phyloP scores from a whole-genome alignment of 169 alveolate genomes.

The Eimeria zaria region DNA sequence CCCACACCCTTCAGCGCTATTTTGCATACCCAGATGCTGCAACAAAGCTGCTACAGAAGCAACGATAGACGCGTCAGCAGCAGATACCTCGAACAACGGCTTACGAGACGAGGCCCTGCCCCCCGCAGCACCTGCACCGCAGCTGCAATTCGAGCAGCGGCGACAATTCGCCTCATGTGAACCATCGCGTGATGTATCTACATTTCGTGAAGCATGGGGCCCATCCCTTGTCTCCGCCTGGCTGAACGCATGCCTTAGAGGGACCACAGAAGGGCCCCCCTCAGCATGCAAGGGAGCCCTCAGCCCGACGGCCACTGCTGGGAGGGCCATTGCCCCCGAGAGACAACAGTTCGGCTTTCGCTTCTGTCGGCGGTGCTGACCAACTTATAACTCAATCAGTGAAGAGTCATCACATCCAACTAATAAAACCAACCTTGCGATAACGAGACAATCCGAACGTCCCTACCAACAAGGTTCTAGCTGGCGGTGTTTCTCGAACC shows the following conservation, averaged over 20 bases:
- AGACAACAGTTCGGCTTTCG: background rate
- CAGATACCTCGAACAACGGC: constrained; percentile 57
- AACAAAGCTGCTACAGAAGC: constrained; percentile 53
- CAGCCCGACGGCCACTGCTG: constrained; percentile 53
- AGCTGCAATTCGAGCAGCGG: constrained; percentile 59
- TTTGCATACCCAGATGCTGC: constrained; percentile 66
- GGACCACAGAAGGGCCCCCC: constrained; percentile 41
- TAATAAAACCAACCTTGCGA: constrained; percentile 59
- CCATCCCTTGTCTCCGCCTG: constrained; percentile 65
- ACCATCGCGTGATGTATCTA: constrained; percentile 16
- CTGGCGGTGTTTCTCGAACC: constrained; percentile 26
- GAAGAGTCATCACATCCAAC: constrained; percentile 24
- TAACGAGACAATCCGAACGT: background rate
- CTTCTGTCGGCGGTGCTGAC: constrained; percentile 26
- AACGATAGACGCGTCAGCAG: constrained; percentile 57
- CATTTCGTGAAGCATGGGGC: background rate
- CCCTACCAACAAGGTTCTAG: constrained; percentile 34
- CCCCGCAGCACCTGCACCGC: constrained; percentile 21
- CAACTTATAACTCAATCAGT: background rate
- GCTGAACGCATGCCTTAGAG: constrained; percentile 5
- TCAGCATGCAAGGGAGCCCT: constrained; percentile 52
- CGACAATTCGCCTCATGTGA: constrained; percentile 46
- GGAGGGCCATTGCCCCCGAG: constrained; percentile 43
- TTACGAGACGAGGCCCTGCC: constrained; percentile 20
- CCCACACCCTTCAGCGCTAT: constrained; percentile 73